Percentiles rank a stretch among this genome's conserved stretches.
phyloP scores from a whole-genome alignment of 108 stramenopile genomes.

The Epithemia pelagica region DNA sequence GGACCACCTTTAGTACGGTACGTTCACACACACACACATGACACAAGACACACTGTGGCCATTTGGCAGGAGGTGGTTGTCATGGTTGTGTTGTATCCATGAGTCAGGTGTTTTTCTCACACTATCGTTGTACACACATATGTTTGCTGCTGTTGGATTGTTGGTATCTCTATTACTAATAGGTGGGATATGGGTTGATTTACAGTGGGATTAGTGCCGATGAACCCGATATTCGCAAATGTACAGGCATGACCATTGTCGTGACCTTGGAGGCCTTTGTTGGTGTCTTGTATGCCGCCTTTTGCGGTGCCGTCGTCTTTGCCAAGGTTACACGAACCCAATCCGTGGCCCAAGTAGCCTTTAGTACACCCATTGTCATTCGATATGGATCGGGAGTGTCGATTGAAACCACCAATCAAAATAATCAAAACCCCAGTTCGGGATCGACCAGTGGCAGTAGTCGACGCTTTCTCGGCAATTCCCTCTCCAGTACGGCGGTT shows the following conservation, averaged over 20 bases:
- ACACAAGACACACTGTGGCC: too few species aligned
- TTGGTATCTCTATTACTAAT: background rate
- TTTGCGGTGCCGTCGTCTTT: slow-evolving; percentile 67
- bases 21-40: slow-evolving; percentile 5
- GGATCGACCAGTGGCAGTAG: background rate
- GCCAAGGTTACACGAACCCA: slow-evolving; percentile 61
- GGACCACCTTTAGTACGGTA: slow-evolving; percentile 53
- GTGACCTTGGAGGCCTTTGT: slow-evolving; percentile 55
- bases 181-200: slow-evolving; percentile 36
- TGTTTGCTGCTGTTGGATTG: background rate
- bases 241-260: slow-evolving; percentile 41
- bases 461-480: background rate
- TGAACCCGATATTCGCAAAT: slow-evolving; percentile 19
- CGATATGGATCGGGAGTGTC: slow-evolving; percentile 48
- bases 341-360: slow-evolving; percentile 48
- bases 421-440: slow-evolving; percentile 4
- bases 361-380: slow-evolving; percentile 49
- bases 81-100: background rate
- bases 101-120: background rate
- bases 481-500: too few species aligned
- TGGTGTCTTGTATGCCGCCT: slow-evolving; percentile 56
- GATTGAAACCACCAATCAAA: background rate
- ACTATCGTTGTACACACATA: background rate
- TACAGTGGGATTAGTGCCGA: slow-evolving; percentile 28
- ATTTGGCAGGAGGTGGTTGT: slow-evolving; percentile 1